These are phyloP conservation scores for Mycena citricolor DNA, from an alignment of 1,284 basidiomycete genomes.

Conservation along the genomic window DNA sequence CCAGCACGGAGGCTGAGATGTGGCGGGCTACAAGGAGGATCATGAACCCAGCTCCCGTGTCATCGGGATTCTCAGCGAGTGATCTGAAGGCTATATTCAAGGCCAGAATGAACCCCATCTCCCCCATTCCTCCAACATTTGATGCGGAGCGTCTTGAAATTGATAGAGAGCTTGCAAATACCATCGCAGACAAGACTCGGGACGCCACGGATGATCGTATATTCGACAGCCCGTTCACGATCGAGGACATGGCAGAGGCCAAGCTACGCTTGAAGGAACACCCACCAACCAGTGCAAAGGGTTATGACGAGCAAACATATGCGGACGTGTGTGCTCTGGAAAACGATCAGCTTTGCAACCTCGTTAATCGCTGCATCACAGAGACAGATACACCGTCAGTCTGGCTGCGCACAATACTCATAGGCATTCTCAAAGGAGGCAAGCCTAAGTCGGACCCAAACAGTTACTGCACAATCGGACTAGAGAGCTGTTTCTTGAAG, in stretches of 20 bases:
- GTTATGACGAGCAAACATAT: slow-evolving; percentile 3
- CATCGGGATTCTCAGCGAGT: too few species aligned
- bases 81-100: too few species aligned
- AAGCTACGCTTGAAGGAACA: neutral
- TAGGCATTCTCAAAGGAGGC: slow-evolving; percentile 10
- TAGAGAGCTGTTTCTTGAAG: slow-evolving; percentile 16
- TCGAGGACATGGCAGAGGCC: slow-evolving; percentile 1
- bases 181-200: too few species aligned
- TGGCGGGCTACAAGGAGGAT: too few species aligned
- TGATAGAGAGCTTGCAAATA: too few species aligned
- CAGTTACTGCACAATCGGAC: slow-evolving; percentile 10
- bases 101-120: too few species aligned
- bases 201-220: neutral
- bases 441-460: slow-evolving; percentile 1
- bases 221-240: slow-evolving; percentile 5
- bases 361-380: slow-evolving; percentile 27
- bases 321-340: slow-evolving; percentile 4
- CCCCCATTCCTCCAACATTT: too few species aligned
- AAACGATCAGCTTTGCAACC: neutral
- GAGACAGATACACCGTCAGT: slow-evolving; percentile 13
- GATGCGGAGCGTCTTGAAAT: too few species aligned
- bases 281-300: neutral
- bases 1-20: too few species aligned
- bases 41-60: too few species aligned
- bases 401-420: slow-evolving; percentile 22